A percentile compares a stretch with the other conserved stretches of the same genome.
Evolutionary conservation across 106 monocot genomes (phyloP).

Genomic region (Dendrobium catenatum): DNA sequence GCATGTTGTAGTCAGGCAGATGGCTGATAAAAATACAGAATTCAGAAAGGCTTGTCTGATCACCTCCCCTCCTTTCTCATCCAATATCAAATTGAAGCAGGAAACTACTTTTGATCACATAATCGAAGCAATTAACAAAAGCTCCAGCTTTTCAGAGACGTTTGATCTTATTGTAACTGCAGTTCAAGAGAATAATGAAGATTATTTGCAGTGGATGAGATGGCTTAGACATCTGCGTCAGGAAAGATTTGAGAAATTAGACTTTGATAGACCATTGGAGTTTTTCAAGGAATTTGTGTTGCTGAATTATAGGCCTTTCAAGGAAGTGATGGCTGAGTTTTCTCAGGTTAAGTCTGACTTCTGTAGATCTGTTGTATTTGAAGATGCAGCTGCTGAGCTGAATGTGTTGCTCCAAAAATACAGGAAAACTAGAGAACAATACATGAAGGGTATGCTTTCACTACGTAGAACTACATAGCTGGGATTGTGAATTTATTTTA

Average conservation of each 20-base stretch:
- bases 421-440: constrained; percentile 61
- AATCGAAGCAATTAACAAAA: constrained; percentile 31
- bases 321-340: constrained; percentile 34
- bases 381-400: constrained; percentile 50
- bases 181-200: constrained; percentile 30
- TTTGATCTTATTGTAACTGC: constrained; percentile 24
- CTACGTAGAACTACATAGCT: constrained; percentile 19
- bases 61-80: constrained; percentile 35
- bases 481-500: no score
- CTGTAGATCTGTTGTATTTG: constrained; percentile 50
- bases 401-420: constrained; percentile 50
- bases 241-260: constrained; percentile 18
- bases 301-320: constrained; percentile 10
- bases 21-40: constrained; percentile 37
- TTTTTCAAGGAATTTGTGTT: constrained; percentile 35
- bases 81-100: not conserved
- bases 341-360: constrained; percentile 37
- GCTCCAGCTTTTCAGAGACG: constrained; percentile 44
- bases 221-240: constrained; percentile 62
- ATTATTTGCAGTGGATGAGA: constrained; percentile 60
- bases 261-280: constrained; percentile 27
- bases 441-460: constrained; percentile 73
- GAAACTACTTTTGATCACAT: constrained; percentile 39
- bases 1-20: constrained; percentile 57
- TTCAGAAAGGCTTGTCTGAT: constrained; percentile 80